phyloP scores from a whole-genome alignment of 2,329 filamentous ascomycete genomes.

The Aspergillus quadrilineatus region DNA sequence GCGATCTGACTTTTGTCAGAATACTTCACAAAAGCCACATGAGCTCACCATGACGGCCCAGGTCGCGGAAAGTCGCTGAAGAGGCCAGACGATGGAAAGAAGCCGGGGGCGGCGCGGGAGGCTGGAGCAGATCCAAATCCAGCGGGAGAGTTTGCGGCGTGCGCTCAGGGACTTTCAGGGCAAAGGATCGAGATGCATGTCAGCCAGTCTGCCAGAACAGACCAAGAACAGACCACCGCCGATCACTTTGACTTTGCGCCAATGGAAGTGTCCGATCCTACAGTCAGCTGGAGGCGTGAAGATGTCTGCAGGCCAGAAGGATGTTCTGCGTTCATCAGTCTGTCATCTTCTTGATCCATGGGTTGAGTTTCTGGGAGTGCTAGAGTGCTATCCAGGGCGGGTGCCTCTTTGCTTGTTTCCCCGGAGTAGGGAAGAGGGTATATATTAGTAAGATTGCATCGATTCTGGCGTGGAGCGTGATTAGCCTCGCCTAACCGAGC shows the following conservation, averaged over 20 bases:
- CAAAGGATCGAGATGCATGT: conserved; percentile 16
- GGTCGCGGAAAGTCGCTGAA: background rate
- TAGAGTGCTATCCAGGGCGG: background rate
- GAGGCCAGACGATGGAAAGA: background rate
- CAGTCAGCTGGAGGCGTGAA: conserved; percentile 2
- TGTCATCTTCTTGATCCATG: conserved; percentile 4
- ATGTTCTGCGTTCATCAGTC: conserved; percentile 4
- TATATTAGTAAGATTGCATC: background rate
- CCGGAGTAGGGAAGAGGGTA: background rate
- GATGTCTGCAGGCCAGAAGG: background rate
- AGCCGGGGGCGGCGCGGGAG: background rate
- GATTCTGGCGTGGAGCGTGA: background rate
- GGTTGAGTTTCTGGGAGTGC: background rate
- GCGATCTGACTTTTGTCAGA: background rate
- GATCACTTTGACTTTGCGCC: conserved; percentile 10
- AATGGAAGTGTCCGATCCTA: conserved; percentile 4
- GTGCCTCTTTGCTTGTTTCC: background rate
- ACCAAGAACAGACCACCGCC: conserved; percentile 4
- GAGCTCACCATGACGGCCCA: conserved; percentile 4
- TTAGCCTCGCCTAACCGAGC: conserved; percentile 4
- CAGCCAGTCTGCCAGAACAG: background rate
- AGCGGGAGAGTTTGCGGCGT: conserved; percentile 6
- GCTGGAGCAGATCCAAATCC: background rate
- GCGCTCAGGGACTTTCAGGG: conserved; percentile 11
- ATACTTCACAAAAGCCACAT: background rate